A percentile compares a stretch with the other conserved stretches of the same genome.
These are phyloP conservation scores for Pythium sukuiense DNA, from an alignment of 352 stramenopile genomes.

Conservation along the genomic window DNA sequence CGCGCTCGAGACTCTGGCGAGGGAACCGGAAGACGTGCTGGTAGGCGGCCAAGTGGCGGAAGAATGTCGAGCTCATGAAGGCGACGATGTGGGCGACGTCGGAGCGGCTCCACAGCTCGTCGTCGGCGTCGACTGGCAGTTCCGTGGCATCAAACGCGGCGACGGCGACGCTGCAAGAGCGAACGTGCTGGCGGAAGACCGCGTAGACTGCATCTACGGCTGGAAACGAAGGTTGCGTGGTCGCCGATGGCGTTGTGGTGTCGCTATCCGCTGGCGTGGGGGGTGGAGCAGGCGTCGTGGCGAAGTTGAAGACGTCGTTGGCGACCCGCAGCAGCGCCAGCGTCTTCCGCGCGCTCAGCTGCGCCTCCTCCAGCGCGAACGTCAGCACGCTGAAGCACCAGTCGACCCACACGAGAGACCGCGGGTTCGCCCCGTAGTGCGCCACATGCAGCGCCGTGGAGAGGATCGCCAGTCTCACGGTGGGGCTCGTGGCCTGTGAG, in stretches of 20 bases:
- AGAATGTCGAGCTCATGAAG: slow-evolving; percentile 75
- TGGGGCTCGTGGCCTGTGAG: slow-evolving; percentile 20
- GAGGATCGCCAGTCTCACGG: slow-evolving; percentile 36
- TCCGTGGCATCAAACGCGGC: not conserved
- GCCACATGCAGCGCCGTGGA: slow-evolving; percentile 41
- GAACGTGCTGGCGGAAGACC: slow-evolving; percentile 27
- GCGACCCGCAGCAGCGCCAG: slow-evolving; percentile 48
- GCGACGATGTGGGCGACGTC: slow-evolving; percentile 61
- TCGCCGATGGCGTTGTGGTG: slow-evolving; percentile 1
- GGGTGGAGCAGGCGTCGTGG: slow-evolving; percentile 25
- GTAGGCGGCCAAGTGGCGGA: slow-evolving; percentile 61
- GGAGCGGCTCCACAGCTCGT: slow-evolving; percentile 27
- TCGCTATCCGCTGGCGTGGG: not conserved
- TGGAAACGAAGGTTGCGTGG: slow-evolving; percentile 7
- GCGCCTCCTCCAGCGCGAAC: slow-evolving; percentile 56
- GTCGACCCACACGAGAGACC: slow-evolving; percentile 52
- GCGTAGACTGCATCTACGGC: slow-evolving; percentile 23
- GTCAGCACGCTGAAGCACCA: slow-evolving; percentile 66
- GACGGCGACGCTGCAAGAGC: slow-evolving; percentile 22
- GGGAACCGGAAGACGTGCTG: slow-evolving; percentile 49
- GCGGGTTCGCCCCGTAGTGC: slow-evolving; percentile 53
- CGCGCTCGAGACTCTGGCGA: slow-evolving; percentile 31
- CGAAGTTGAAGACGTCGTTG: slow-evolving; percentile 55
- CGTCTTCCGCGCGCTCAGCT: slow-evolving; percentile 35
- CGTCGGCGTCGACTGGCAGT: not conserved